phyloP scores from a whole-genome alignment of 2,329 filamentous ascomycete species.

The Calycina herbarum region DNA sequence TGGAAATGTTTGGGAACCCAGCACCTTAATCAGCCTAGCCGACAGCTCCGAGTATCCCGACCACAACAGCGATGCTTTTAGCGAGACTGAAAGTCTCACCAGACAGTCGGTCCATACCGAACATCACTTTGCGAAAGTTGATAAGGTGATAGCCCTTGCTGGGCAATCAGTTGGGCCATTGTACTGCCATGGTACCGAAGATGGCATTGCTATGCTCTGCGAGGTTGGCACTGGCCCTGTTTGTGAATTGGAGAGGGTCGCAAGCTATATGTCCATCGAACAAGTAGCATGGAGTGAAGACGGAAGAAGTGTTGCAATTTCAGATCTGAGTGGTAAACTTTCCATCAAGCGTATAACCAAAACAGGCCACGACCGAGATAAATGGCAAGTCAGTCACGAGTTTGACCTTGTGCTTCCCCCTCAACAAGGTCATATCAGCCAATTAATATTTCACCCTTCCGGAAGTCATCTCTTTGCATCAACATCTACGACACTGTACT shows the following conservation, averaged over 20 bases:
- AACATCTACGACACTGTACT: neutral
- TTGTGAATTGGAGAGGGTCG: neutral
- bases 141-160: conserved; percentile 30
- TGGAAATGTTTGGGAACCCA: conserved; percentile 43
- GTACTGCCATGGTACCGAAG: conserved; percentile 9
- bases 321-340: conserved; percentile 6
- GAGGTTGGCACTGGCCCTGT: neutral
- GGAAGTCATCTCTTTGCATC: conserved; percentile 6
- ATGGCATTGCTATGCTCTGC: neutral
- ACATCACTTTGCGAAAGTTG: conserved; percentile 18
- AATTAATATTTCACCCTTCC: conserved; percentile 8
- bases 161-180: neutral
- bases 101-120: neutral
- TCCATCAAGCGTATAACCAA: conserved; percentile 1
- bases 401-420: too few species aligned
- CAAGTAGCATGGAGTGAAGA: conserved; percentile 3
- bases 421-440: neutral
- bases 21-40: conserved; percentile 19
- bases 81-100: conserved; percentile 32
- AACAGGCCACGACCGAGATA: neutral
- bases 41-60: conserved; percentile 19
- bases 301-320: neutral
- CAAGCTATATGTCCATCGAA: conserved; percentile 10
- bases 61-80: conserved; percentile 32
- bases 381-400: neutral